Conservation (phyloP, 176 grass and related monocot species). For the Puccinellia tenuiflora region DNA sequence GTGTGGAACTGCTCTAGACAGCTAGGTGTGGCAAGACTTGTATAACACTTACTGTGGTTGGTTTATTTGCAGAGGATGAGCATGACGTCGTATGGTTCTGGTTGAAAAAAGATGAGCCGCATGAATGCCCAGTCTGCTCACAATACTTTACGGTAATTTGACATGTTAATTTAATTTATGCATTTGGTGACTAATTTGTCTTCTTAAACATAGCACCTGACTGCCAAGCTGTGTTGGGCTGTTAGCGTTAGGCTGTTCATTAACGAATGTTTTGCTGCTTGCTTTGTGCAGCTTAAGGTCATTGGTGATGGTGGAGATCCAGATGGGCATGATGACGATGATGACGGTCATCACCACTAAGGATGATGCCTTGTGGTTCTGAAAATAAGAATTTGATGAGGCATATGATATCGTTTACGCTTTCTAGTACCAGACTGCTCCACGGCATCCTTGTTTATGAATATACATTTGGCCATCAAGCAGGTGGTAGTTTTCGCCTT, state of each 20-base stretch:
- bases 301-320: constrained; percentile 87
- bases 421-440: constrained; percentile 33
- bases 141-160: constrained; percentile 86
- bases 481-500: constrained; percentile 44
- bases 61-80: constrained; percentile 81
- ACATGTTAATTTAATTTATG: neutral
- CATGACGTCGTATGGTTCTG: constrained; percentile 99
- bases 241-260: neutral
- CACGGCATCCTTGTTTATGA: constrained; percentile 34
- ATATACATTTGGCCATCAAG: constrained; percentile 45
- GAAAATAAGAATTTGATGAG: constrained; percentile 47
- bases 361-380: constrained; percentile 23
- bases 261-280: neutral
- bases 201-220: neutral
- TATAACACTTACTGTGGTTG: neutral
- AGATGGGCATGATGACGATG: constrained; percentile 59
- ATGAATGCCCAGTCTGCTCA: constrained; percentile 90
- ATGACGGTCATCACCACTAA: constrained; percentile 59
- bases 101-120: constrained; percentile 93
- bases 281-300: constrained; percentile 76
- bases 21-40: neutral
- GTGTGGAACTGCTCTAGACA: constrained; percentile 9
- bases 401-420: constrained; percentile 35
- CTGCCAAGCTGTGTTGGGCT: neutral
- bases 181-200: neutral